Conservation (phyloP, 768 basidiomycete genomes). For the Pleurotus eryngii region DNA sequence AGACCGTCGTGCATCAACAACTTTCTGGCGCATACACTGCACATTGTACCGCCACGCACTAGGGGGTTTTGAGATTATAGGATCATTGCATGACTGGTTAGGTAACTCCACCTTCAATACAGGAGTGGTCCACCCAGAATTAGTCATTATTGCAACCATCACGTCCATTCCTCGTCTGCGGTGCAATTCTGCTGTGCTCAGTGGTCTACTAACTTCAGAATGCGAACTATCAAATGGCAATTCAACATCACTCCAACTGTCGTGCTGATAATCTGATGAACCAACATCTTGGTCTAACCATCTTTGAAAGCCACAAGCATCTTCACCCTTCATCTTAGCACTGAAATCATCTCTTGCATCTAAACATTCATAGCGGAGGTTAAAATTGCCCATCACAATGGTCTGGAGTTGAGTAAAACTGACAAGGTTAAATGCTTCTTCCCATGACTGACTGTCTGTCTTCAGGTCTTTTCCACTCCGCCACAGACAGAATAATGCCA, state of each 20-base stretch:
- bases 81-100: neutral
- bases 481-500: constrained; percentile 32
- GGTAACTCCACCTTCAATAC: neutral
- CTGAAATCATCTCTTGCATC: constrained; percentile 22
- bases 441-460: constrained; percentile 14
- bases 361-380: constrained; percentile 21
- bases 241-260: no score
- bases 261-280: no score
- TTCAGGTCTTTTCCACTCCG: constrained; percentile 25
- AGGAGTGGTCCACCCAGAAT: neutral
- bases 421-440: constrained; percentile 16
- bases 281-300: no score
- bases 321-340: constrained; percentile 9
- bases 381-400: constrained; percentile 18
- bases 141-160: neutral
- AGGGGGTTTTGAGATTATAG: neutral
- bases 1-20: no score
- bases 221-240: no score
- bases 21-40: neutral
- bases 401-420: constrained; percentile 10
- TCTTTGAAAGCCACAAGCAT: no score
- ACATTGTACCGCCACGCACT: constrained; percentile 8
- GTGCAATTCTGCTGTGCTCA: no score
- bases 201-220: no score
- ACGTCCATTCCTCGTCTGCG: neutral